A percentile compares a stretch with the other conserved stretches of the same genome.
Conservation (phyloP, 2,329 filamentous ascomycete species). For the Ceratocystis albifundus region DNA sequence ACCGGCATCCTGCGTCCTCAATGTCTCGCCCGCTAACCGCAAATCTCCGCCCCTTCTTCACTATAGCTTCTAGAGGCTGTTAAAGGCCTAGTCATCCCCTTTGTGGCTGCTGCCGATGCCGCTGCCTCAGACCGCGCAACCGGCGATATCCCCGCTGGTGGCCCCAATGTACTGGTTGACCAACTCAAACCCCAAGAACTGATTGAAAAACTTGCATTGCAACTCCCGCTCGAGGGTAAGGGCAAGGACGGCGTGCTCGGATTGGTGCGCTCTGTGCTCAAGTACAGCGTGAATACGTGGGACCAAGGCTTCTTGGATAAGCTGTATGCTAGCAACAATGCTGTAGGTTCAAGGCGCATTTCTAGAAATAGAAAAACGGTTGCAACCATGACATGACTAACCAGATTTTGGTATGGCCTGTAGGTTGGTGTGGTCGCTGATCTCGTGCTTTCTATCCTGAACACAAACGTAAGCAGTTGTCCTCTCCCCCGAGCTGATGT, state of each 20-base stretch:
- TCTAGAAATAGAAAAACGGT: not conserved
- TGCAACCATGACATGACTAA: not conserved
- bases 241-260: slow-evolving; percentile 60
- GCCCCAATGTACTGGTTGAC: slow-evolving; percentile 52
- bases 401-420: not conserved
- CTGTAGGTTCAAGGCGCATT: slow-evolving; percentile 38
- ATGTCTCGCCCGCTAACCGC: not conserved
- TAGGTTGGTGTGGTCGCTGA: slow-evolving; percentile 75
- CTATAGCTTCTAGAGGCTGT: slow-evolving; percentile 56
- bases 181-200: slow-evolving; percentile 48
- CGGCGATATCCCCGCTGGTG: slow-evolving; percentile 38
- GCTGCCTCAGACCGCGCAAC: slow-evolving; percentile 33
- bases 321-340: slow-evolving; percentile 80
- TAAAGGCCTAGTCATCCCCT: slow-evolving; percentile 56
- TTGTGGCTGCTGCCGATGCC: slow-evolving; percentile 57
- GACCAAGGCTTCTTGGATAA: slow-evolving; percentile 95
- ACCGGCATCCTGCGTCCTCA: not conserved
- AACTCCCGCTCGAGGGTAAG: slow-evolving; percentile 41
- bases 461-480: slow-evolving; percentile 62
- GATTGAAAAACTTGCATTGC: slow-evolving; percentile 43
- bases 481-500: not conserved
- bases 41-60: slow-evolving; percentile 10
- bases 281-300: slow-evolving; percentile 96
- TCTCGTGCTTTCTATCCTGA: slow-evolving; percentile 69
- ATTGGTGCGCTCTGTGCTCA: slow-evolving; percentile 57